phyloP scores from a whole-genome alignment of 208 protist species.

The Crithidia acanthocephali region DNA sequence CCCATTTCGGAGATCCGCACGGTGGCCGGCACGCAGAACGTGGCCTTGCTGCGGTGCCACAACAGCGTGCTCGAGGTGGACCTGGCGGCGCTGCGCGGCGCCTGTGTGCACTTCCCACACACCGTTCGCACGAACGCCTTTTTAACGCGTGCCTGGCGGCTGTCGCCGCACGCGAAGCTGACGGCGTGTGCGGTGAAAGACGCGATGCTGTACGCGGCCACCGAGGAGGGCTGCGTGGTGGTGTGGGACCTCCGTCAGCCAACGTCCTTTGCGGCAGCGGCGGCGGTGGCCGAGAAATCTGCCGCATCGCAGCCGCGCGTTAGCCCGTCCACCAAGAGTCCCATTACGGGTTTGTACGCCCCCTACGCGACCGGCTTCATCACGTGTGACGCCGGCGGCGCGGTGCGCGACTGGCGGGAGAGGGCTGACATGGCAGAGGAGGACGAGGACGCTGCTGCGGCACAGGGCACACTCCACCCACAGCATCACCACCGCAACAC shows the following conservation, averaged over 20 bases:
- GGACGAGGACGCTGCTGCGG: constrained; percentile 14
- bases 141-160: constrained; percentile 59
- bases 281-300: background rate
- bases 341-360: constrained; percentile 62
- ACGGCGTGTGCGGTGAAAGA: constrained; percentile 56
- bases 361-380: constrained; percentile 60
- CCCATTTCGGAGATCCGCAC: constrained; percentile 42
- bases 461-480: too few species aligned
- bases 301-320: constrained; percentile 18
- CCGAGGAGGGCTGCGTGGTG: constrained; percentile 63
- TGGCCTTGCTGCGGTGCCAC: constrained; percentile 44
- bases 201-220: constrained; percentile 54
- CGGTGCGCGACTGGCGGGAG: constrained; percentile 54
- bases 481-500: background rate
- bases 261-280: constrained; percentile 15
- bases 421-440: constrained; percentile 23
- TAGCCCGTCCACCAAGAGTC: constrained; percentile 33
- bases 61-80: constrained; percentile 55
- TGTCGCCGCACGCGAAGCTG: constrained; percentile 59
- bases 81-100: constrained; percentile 26
- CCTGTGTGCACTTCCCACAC: constrained; percentile 20
- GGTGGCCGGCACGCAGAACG: constrained; percentile 45
- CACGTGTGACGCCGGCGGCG: constrained; percentile 60
- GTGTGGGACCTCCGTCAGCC: constrained; percentile 61
- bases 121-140: constrained; percentile 31